Evolutionary conservation across 2,329 filamentous ascomycete species (phyloP).

Genomic region (Aspergillus pseudotamarii): DNA sequence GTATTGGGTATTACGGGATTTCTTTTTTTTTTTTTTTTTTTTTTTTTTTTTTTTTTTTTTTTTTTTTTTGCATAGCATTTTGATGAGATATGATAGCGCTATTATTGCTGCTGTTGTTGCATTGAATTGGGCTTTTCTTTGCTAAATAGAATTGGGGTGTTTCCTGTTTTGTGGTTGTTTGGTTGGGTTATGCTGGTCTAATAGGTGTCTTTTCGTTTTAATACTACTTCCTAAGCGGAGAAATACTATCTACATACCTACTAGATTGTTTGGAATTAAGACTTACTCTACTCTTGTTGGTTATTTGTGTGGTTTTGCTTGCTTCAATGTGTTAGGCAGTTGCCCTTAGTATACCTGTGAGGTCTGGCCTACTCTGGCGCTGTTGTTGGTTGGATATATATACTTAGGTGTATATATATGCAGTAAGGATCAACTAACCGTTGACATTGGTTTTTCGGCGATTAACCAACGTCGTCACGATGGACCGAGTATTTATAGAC

Average conservation of each 20-base stretch:
- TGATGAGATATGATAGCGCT: conserved; percentile 6
- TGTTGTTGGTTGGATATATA: too few relatives aligned
- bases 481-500: too few relatives aligned
- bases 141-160: not conserved
- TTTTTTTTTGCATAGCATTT: not conserved
- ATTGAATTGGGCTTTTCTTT: not conserved
- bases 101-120: conserved; percentile 2
- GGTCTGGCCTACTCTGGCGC: too few relatives aligned
- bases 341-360: too few relatives aligned
- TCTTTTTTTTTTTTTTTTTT: too few relatives aligned
- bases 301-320: too few relatives aligned
- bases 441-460: too few relatives aligned
- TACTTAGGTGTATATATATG: too few relatives aligned
- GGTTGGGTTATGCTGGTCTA: not conserved
- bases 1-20: not conserved
- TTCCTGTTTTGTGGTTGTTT: not conserved
- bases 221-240: not conserved
- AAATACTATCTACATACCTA: not conserved
- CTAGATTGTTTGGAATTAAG: not conserved
- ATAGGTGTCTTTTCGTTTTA: not conserved
- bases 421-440: too few relatives aligned
- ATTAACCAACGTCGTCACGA: too few relatives aligned
- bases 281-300: not conserved
- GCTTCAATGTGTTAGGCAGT: too few relatives aligned
- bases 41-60: too few relatives aligned